A percentile compares a stretch with the other conserved stretches of the same genome.
Conservation (phyloP, 2,329 filamentous ascomycete species). For the Cytospora leucostoma region DNA sequence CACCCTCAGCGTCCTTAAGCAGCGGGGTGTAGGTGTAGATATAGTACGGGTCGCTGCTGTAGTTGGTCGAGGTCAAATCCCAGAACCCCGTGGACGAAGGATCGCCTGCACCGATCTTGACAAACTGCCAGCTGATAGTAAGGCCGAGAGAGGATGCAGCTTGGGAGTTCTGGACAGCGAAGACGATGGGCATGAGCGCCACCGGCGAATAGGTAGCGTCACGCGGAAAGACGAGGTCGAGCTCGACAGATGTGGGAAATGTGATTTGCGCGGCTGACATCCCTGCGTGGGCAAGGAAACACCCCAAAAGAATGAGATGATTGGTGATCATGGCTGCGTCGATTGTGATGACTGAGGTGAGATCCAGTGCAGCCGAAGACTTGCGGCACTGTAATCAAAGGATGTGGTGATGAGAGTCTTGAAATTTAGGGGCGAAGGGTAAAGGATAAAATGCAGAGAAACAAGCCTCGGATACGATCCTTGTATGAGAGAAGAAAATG, state of each 20-base stretch:
- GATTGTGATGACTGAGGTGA: neutral
- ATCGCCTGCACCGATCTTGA: neutral
- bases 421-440: neutral
- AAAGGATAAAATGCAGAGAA: neutral
- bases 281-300: neutral
- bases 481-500: neutral
- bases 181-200: slow-evolving; percentile 33
- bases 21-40: neutral
- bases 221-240: slow-evolving; percentile 37
- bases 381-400: neutral
- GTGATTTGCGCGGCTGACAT: neutral
- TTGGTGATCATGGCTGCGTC: neutral
- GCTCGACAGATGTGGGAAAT: slow-evolving; percentile 37
- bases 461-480: neutral
- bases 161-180: slow-evolving; percentile 34
- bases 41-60: neutral
- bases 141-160: slow-evolving; percentile 28
- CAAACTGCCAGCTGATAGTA: neutral
- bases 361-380: neutral
- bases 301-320: neutral
- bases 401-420: neutral
- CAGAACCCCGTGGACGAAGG: slow-evolving; percentile 1
- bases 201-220: slow-evolving; percentile 35
- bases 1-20: slow-evolving; percentile 21
- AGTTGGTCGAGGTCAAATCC: slow-evolving; percentile 20